A percentile compares a stretch with the other conserved stretches of the same genome.
Conservation (phyloP, 257 asterid genomes). For the Gentiana dahurica region DNA sequence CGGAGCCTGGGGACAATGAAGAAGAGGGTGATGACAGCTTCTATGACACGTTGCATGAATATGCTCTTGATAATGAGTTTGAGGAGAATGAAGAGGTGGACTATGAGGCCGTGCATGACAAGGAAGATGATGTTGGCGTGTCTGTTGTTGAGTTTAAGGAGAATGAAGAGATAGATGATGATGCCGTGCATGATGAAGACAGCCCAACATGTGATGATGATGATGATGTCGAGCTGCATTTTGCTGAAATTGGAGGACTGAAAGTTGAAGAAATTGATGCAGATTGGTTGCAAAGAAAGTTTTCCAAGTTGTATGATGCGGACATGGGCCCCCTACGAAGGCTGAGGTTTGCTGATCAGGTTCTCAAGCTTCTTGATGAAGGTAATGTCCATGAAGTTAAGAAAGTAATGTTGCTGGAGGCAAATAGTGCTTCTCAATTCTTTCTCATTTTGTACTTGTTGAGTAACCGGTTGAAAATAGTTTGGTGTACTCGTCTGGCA, state of each 20-base stretch:
- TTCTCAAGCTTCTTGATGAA: conserved; percentile 31
- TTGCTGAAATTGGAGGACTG: conserved; percentile 14
- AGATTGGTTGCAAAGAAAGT: conserved; percentile 39
- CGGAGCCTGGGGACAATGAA: conserved; percentile 37
- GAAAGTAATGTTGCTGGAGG: conserved; percentile 25
- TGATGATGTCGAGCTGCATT: too few species aligned
- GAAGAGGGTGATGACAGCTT: conserved; percentile 37
- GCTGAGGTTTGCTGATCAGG: conserved; percentile 34
- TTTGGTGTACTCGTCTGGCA: conserved; percentile 33
- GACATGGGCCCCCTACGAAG: conserved; percentile 37
- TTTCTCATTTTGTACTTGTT: conserved; percentile 24
- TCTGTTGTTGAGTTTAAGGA: conserved; percentile 27
- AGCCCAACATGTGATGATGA: too few species aligned
- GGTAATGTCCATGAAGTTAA: conserved; percentile 35
- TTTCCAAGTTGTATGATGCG: conserved; percentile 31
- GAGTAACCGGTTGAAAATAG: conserved; percentile 33
- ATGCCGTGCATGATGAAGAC: neutral
- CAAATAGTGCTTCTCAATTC: conserved; percentile 18
- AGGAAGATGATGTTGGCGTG: conserved; percentile 32
- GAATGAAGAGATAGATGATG: conserved; percentile 27
- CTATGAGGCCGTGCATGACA: conserved; percentile 4
- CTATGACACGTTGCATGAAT: conserved; percentile 25
- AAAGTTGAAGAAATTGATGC: conserved; percentile 43
- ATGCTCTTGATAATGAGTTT: too few species aligned
- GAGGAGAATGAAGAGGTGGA: too few species aligned